phyloP scores from a whole-genome alignment of 192 early-diverging fungal genomes.

The Coemansia sp. region DNA sequence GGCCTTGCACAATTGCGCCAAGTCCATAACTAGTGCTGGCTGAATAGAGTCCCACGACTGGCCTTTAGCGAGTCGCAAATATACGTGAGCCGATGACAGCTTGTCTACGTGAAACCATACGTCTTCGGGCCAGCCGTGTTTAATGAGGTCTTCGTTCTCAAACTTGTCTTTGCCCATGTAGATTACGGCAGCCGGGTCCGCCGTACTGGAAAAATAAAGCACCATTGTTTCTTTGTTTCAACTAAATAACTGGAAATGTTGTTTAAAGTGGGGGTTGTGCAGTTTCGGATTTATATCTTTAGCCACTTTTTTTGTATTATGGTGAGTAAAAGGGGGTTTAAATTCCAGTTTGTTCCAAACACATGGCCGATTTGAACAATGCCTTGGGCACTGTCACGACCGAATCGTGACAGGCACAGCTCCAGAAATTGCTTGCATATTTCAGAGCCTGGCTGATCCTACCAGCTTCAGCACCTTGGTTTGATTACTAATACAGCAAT shows the following conservation, averaged over 20 bases:
- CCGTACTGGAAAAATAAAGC: conserved; percentile 69
- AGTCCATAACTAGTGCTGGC: conserved; percentile 68
- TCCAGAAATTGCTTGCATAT: no score
- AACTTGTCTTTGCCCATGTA: conserved; percentile 99
- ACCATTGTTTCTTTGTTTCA: conserved; percentile 54
- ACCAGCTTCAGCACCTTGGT: no score
- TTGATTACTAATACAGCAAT: no score
- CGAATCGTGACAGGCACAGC: no score
- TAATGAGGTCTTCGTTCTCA: conserved; percentile 96
- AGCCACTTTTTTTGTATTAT: no score
- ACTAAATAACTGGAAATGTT: background rate
- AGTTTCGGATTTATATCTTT: no score
- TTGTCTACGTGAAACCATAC: conserved; percentile 98
- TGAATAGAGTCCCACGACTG: conserved; percentile 84
- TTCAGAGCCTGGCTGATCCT: no score
- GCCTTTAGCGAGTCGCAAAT: conserved; percentile 70
- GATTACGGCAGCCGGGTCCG: conserved; percentile 70
- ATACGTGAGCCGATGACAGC: conserved; percentile 95
- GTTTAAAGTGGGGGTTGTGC: no score
- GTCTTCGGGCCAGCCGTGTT: conserved; percentile 92
- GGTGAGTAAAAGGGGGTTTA: no score
- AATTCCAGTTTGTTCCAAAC: no score
- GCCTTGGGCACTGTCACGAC: no score
- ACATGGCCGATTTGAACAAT: no score
- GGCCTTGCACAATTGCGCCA: conserved; percentile 93